Conservation (phyloP, 1,284 basidiomycete species). For the Boletellus sp. region DNA sequence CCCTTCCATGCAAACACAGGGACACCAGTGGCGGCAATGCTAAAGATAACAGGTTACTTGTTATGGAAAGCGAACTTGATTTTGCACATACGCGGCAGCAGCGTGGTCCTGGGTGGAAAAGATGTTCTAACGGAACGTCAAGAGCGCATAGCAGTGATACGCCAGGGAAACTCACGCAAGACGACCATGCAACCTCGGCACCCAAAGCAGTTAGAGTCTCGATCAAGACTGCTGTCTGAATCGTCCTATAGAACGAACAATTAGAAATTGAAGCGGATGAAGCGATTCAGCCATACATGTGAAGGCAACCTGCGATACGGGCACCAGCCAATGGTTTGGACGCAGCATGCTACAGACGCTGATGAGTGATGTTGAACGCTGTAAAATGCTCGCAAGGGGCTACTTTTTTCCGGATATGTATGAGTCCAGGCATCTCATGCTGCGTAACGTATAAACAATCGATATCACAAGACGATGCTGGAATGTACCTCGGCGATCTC, state of each 20-base stretch:
- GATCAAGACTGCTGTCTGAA: conserved; percentile 95
- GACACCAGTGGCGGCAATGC: conserved; percentile 96
- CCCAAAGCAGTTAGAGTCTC: conserved; percentile 94
- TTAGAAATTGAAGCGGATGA: background rate
- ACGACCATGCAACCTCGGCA: conserved; percentile 99
- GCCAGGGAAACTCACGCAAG: conserved; percentile 64
- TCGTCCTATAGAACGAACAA: conserved; percentile 62
- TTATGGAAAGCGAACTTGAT: background rate
- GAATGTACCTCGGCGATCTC: conserved; percentile 87
- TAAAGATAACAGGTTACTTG: conserved; percentile 26
- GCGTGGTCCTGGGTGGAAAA: conserved; percentile 99
- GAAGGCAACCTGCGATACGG: conserved; percentile 95
- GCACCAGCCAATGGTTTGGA: conserved; percentile 91
- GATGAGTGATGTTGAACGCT: conserved; percentile 9
- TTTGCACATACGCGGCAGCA: conserved; percentile 80
- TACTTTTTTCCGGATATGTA: conserved; percentile 86
- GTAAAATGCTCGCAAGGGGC: conserved; percentile 1
- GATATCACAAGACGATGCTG: conserved; percentile 14
- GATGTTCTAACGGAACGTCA: conserved; percentile 73
- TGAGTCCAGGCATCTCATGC: conserved; percentile 93
- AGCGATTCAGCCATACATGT: conserved; percentile 63
- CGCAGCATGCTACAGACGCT: conserved; percentile 61
- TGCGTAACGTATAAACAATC: conserved; percentile 31
- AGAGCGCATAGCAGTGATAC: conserved; percentile 1
- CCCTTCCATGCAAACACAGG: conserved; percentile 99